A percentile compares a stretch with the other conserved stretches of the same genome.
Conservation (phyloP, 176 grass and related monocot genomes). For the Triticum urartu region DNA sequence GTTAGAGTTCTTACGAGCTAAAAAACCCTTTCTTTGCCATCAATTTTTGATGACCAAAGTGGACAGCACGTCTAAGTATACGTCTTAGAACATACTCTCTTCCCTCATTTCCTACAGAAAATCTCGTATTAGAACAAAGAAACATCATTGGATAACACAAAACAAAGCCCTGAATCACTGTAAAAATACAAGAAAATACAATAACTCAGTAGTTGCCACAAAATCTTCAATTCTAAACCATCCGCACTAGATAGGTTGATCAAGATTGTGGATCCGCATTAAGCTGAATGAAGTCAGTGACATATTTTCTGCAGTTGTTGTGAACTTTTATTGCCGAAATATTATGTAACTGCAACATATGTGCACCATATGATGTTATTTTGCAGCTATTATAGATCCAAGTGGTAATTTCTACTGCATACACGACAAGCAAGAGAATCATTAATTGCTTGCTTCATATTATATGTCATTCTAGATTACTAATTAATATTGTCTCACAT, state of each 20-base stretch:
- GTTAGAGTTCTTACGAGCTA: slow-evolving; percentile 58
- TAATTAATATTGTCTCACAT: background rate
- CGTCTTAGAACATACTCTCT: slow-evolving; percentile 94
- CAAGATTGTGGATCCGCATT: background rate
- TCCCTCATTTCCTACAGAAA: slow-evolving; percentile 77
- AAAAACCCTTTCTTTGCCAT: slow-evolving; percentile 81
- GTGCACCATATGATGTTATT: background rate
- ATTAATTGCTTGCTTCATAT: background rate
- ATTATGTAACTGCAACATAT: background rate
- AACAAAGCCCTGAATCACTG: background rate
- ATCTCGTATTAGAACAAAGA: background rate
- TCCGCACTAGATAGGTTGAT: background rate
- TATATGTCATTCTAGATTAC: background rate
- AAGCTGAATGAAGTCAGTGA: background rate
- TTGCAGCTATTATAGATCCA: background rate
- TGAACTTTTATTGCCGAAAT: background rate
- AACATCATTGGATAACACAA: slow-evolving; percentile 8
- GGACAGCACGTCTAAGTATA: slow-evolving; percentile 86
- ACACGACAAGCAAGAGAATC: background rate
- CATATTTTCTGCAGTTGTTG: background rate
- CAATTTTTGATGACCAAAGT: slow-evolving; percentile 79
- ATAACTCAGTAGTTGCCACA: background rate
- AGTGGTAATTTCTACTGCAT: slow-evolving; percentile 5
- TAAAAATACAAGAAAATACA: slow-evolving; percentile 2
- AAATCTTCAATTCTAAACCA: background rate